Percentiles rank a stretch among this genome's conserved stretches.
These are phyloP conservation scores for Tuber umbilicatum DNA, from an alignment of 495 filamentous ascomycete species.

Conservation along the genomic window DNA sequence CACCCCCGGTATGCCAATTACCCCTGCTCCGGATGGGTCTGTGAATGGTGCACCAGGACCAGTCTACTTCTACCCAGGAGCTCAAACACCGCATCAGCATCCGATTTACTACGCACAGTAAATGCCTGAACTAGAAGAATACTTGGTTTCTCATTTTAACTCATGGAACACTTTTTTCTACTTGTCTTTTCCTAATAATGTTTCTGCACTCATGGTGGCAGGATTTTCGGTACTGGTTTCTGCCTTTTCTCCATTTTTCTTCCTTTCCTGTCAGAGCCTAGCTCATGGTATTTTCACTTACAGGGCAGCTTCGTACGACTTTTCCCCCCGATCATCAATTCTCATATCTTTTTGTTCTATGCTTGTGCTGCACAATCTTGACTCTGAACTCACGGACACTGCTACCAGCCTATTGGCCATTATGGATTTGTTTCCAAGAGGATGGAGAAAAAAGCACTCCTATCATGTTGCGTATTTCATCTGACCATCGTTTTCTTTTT, in stretches of 20 bases:
- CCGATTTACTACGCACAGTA: constrained; percentile 64
- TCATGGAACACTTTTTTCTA: neutral
- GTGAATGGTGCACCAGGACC: constrained; percentile 52
- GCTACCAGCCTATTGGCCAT: neutral
- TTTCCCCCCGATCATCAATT: neutral
- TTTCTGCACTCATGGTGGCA: constrained; percentile 9
- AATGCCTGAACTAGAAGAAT: neutral
- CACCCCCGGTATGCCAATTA: constrained; percentile 51
- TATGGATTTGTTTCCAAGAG: neutral
- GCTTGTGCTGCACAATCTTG: neutral
- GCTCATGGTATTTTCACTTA: neutral
- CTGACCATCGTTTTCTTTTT: neutral
- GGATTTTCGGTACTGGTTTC: constrained; percentile 9
- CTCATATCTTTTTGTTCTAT: neutral
- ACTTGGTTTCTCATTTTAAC: neutral
- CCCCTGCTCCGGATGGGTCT: constrained; percentile 47
- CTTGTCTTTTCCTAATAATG: constrained; percentile 11
- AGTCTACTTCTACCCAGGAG: constrained; percentile 67
- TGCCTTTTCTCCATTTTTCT: constrained; percentile 9
- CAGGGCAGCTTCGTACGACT: neutral
- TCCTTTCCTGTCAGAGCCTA: constrained; percentile 19
- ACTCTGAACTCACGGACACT: neutral
- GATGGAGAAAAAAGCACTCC: neutral
- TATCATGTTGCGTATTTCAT: neutral
- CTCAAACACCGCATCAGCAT: constrained; percentile 45